Base-by-base conservation (phyloP, 2,329 filamentous ascomycete species). In the Pseudocercospora eumusae region DNA sequence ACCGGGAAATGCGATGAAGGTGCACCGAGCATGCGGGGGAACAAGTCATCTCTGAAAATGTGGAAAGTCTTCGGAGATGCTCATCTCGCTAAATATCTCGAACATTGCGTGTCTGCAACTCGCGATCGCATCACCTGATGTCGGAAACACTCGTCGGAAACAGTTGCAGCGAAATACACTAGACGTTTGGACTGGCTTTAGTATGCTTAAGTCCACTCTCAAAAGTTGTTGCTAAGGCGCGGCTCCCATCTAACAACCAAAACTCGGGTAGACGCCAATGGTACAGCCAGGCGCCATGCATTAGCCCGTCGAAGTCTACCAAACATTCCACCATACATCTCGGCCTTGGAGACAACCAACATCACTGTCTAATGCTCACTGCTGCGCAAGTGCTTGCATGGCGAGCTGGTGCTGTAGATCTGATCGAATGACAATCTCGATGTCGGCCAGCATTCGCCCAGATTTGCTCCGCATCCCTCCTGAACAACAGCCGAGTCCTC, bases 231-330 rank as follows among this genome's bases (percentile, higher is more conserved):
- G 23, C 45, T 27, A 50, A 50, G n/a, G 45, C 45, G 45, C 45
- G 45, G 45, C 45, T 50, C 45, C 21, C 21, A n/a, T 50, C 45
- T 50, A 23, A 15, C 18, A 23, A 50, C 45, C 20, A 27, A 23
- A 23, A 3, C 21, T 50, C 45, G 45, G 45, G 23, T 50, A 15
- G 6, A 23, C n/a, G n/a, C 45, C 45, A 50, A 50, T 50, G 45
- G 45, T 50, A 23, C 45, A 23, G 45, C 45, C 45, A 50, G 18
- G 45, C 45, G 45, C 45, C 23, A 50, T 50, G 45, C 45, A 50
- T 50, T 50, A 50, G 45, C 11, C 45, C 21, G 45, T 23, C 20
- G 8, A 50, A 50, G 21, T 23, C 18, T 15, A 50, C 18, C 18
- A 25, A 49, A 49, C 18, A 31, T 10, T 31, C 28, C 28, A 33